Evolutionary conservation across 352 stramenopile species (phyloP), one percentile per base, ranked within the genome.

Genomic region (Globisporangium yorkense): DNA sequence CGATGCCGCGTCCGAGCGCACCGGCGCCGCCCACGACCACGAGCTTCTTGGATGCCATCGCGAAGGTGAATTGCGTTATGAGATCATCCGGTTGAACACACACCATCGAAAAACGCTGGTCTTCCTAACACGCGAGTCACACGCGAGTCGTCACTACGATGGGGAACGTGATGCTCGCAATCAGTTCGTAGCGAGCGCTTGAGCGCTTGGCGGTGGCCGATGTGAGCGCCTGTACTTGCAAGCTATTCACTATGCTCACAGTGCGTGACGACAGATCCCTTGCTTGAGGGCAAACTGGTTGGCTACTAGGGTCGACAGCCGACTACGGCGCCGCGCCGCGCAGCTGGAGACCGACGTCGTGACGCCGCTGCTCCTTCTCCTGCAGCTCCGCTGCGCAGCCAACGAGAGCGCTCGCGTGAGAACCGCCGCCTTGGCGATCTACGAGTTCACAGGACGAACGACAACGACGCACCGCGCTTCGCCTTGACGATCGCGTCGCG

Each of bases 1-100:
- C 70, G 39, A 92, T 74, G 40, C 79, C 80, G 37, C 80, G 84
- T 31, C 86, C 86, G 2, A 96, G 70, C 49, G 83, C 81, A 13
- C 84, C 87, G 31, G 77, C 73, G 37, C 84, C 83, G 55, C 87
- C 87, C 37, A 93, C 64, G 27, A 96, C 78, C 10, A 96, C 68
- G 62, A 92, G 54, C 63, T 78, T 80, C 71, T 90, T 90, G 6
- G 67, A 45, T 57, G 68, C 67, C 54, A 53, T 70, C 16, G 10
- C 29, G 50, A 9, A 9, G n/a, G 10, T 24, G 10, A 44, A 56
- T 41, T 15, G 43, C 18, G 49, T 40, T 9, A 24, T 37, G 18
- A 35, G 16, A 6, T 4, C 35, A 41, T 16, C 7, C 12, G 33
- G 6, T 37, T 6, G 33, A 37, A 27, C 24, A 35, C 31, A 9